Percentiles rank a stretch among this genome's conserved stretches.
Conservation (phyloP, 805 yeast genomes). For the Lachancea sp. region DNA sequence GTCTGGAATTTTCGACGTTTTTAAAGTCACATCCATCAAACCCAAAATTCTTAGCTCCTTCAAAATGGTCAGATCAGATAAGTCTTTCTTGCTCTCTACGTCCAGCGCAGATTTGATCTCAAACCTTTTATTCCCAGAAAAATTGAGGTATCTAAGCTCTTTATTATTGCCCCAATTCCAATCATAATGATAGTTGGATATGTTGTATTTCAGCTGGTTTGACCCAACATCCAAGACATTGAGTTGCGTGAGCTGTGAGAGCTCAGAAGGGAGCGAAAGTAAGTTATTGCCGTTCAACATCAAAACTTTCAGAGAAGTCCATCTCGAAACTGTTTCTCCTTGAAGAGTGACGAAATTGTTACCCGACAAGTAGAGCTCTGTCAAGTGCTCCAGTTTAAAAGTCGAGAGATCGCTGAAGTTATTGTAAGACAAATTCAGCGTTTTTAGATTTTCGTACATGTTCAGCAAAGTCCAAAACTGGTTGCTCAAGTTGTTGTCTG, state of each 20-base stretch:
- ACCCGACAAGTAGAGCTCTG: slow-evolving; percentile 73
- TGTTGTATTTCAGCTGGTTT: slow-evolving; percentile 82
- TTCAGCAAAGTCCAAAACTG: slow-evolving; percentile 66
- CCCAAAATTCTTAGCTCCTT: slow-evolving; percentile 71
- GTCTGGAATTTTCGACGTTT: slow-evolving; percentile 84
- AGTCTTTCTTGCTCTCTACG: slow-evolving; percentile 44
- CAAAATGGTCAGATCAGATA: slow-evolving; percentile 61
- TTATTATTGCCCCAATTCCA: slow-evolving; percentile 95
- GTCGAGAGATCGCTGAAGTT: slow-evolving; percentile 74
- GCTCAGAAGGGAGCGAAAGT: slow-evolving; percentile 81
- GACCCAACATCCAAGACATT: slow-evolving; percentile 84
- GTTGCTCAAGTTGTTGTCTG: slow-evolving; percentile 81
- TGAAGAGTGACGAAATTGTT: slow-evolving; percentile 74
- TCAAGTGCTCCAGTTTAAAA: slow-evolving; percentile 55
- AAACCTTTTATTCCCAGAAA: slow-evolving; percentile 86
- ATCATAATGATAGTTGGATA: slow-evolving; percentile 90
- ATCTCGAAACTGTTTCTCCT: slow-evolving; percentile 68
- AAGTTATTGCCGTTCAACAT: slow-evolving; percentile 79
- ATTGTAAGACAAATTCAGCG: slow-evolving; percentile 76
- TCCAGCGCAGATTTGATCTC: slow-evolving; percentile 64
- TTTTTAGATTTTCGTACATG: slow-evolving; percentile 48
- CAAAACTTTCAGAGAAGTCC: slow-evolving; percentile 52
- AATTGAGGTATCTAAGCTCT: slow-evolving; percentile 69
- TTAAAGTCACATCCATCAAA: slow-evolving; percentile 89
- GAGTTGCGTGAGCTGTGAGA: slow-evolving; percentile 59